Evolutionary conservation across 768 basidiomycete species (phyloP).

Genomic region (Infundibulicybe gibba): DNA sequence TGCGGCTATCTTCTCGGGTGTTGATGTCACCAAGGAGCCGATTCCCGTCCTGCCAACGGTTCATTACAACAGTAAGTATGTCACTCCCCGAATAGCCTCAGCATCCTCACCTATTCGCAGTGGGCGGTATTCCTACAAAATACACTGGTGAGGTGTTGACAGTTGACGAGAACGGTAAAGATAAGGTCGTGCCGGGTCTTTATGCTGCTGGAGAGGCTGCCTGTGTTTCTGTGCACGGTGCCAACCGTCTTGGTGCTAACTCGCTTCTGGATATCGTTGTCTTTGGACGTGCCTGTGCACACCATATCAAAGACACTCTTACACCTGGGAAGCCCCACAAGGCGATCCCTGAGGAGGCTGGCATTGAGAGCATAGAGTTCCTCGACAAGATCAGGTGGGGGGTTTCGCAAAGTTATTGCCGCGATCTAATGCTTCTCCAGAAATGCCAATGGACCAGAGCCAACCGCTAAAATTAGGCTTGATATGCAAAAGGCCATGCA

Average conservation of each 20-base stretch:
- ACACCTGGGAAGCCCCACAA: conserved; percentile 91
- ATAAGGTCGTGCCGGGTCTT: conserved; percentile 91
- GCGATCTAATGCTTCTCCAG: conserved; percentile 27
- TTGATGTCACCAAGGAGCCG: conserved; percentile 99
- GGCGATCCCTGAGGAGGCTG: conserved; percentile 80
- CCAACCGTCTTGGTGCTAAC: conserved; percentile 99
- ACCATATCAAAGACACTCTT: conserved; percentile 91
- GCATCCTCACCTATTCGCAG: conserved; percentile 25
- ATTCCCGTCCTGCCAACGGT: conserved; percentile 98
- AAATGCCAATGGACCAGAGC: conserved; percentile 73
- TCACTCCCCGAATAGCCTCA: background rate
- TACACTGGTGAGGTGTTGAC: conserved; percentile 98
- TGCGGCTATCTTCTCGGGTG: conserved; percentile 97
- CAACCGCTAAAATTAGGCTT: conserved; percentile 87
- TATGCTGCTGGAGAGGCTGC: conserved; percentile 99
- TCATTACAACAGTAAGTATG: conserved; percentile 90
- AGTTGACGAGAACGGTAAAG: conserved; percentile 82
- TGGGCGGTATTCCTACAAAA: conserved; percentile 99
- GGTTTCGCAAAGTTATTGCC: background rate
- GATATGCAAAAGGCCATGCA: conserved; percentile 99
- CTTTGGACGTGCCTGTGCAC: conserved; percentile 98
- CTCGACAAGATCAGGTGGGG: conserved; percentile 78
- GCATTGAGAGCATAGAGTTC: conserved; percentile 78
- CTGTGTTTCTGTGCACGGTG: conserved; percentile 98
- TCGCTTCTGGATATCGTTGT: conserved; percentile 98